Evolutionary conservation across 202 grass and related monocot genomes (phyloP).

Genomic region (Zizania palustris): DNA sequence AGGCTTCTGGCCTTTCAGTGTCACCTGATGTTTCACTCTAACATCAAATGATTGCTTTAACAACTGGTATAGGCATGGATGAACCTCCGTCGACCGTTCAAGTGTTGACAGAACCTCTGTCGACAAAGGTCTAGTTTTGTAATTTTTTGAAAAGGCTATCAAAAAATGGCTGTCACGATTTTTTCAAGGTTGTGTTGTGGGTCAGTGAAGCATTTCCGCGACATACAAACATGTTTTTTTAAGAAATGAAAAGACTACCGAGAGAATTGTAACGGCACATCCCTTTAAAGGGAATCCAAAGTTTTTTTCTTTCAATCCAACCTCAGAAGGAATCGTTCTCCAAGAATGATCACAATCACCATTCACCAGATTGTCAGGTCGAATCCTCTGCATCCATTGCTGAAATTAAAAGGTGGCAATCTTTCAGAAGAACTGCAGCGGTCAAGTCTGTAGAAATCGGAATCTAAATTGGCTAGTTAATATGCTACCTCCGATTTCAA

Average conservation of each 20-base stretch:
- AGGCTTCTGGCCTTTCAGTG: constrained; percentile 15
- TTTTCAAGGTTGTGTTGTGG: background rate
- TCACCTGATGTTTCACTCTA: background rate
- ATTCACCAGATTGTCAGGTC: background rate
- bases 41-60: constrained; percentile 1
- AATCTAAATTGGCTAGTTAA: background rate
- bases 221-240: no score
- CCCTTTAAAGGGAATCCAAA: no score
- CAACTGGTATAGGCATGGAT: no score
- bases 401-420: constrained; percentile 3
- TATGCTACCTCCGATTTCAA: no score
- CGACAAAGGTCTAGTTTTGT: no score
- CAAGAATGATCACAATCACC: background rate
- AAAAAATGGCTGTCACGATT: background rate
- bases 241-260: no score
- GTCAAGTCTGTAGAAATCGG: background rate
- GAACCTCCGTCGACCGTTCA: no score
- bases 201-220: background rate
- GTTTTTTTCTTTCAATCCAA: no score
- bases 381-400: background rate
- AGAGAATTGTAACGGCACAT: no score
- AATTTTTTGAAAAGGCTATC: no score
- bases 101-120: no score
- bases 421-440: background rate
- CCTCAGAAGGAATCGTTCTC: background rate